Percentiles rank a stretch among this genome's conserved stretches.
Conservation (phyloP, 164 flowering plant species). For the Chimonanthus salicifolius region DNA sequence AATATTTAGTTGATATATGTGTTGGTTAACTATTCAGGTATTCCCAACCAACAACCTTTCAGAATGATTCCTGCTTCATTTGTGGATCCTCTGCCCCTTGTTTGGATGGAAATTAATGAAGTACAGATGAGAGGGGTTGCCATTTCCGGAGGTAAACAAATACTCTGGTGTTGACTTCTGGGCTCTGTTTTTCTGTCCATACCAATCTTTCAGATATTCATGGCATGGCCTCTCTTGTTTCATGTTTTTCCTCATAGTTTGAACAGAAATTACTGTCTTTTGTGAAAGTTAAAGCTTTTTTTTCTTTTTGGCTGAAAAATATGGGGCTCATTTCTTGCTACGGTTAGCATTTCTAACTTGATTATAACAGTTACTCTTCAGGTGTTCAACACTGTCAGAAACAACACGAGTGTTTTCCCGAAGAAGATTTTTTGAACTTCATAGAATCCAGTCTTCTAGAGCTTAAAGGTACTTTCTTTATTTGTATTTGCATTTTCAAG, state of each 20-base stretch:
- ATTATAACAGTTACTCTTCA: too few relatives aligned
- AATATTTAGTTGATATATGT: not conserved
- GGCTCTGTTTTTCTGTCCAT: too few relatives aligned
- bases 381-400: too few relatives aligned
- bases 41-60: conserved; percentile 4
- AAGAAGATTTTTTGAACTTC: not conserved
- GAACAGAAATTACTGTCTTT: too few relatives aligned
- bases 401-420: too few relatives aligned
- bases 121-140: conserved; percentile 4
- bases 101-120: not conserved
- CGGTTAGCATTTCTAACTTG: too few relatives aligned
- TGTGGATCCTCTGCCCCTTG: conserved; percentile 2
- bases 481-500: not conserved
- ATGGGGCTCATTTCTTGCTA: too few relatives aligned
- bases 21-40: conserved; percentile 15
- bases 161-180: not conserved
- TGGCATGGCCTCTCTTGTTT: too few relatives aligned
- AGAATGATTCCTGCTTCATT: conserved; percentile 3
- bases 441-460: not conserved
- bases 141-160: conserved; percentile 21
- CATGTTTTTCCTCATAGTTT: too few relatives aligned
- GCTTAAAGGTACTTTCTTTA: not conserved
- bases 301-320: too few relatives aligned
- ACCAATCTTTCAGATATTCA: too few relatives aligned
- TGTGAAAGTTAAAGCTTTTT: too few relatives aligned